Conservation (phyloP, 805 yeast genomes). For the Ogataea ganodermae region DNA sequence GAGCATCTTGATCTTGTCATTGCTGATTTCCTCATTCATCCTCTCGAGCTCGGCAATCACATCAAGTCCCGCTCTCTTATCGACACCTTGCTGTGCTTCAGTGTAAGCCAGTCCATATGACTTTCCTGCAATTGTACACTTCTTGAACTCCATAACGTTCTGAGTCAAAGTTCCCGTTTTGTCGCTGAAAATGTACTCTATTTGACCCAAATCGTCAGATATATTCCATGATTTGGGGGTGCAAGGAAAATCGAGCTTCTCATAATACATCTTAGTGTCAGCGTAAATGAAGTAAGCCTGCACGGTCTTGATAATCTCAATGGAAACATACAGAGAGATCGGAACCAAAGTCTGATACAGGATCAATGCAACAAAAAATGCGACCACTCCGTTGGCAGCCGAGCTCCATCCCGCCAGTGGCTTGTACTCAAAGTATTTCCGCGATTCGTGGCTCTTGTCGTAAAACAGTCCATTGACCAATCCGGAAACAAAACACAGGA, state of each 20-base stretch:
- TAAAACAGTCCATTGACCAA: slow-evolving; percentile 69
- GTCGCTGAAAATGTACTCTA: slow-evolving; percentile 79
- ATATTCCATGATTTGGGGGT: slow-evolving; percentile 82
- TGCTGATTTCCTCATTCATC: slow-evolving; percentile 42
- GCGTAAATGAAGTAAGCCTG: slow-evolving; percentile 77
- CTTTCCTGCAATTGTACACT: slow-evolving; percentile 68
- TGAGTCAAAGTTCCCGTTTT: slow-evolving; percentile 85
- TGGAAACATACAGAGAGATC: slow-evolving; percentile 73
- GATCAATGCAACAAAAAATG: slow-evolving; percentile 72
- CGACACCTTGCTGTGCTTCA: slow-evolving; percentile 73
- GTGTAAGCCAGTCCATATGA: slow-evolving; percentile 77
- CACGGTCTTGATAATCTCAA: slow-evolving; percentile 75
- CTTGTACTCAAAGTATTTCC: slow-evolving; percentile 60
- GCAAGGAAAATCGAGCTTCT: slow-evolving; percentile 69
- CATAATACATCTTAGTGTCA: slow-evolving; percentile 71
- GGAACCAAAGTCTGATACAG: slow-evolving; percentile 79
- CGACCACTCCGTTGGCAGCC: slow-evolving; percentile 63
- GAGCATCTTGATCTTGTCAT: slow-evolving; percentile 52
- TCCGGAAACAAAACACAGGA: slow-evolving; percentile 69
- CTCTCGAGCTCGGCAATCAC: slow-evolving; percentile 48
- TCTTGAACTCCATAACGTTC: slow-evolving; percentile 79
- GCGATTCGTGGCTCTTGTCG: slow-evolving; percentile 43
- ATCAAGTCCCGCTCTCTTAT: slow-evolving; percentile 65
- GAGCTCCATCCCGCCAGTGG: slow-evolving; percentile 57
- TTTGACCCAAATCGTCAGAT: slow-evolving; percentile 82